Evolutionary conservation across 352 stramenopile genomes (phyloP), one percentile per base, ranked within the genome.

Genomic region (Pythium graminicola): DNA sequence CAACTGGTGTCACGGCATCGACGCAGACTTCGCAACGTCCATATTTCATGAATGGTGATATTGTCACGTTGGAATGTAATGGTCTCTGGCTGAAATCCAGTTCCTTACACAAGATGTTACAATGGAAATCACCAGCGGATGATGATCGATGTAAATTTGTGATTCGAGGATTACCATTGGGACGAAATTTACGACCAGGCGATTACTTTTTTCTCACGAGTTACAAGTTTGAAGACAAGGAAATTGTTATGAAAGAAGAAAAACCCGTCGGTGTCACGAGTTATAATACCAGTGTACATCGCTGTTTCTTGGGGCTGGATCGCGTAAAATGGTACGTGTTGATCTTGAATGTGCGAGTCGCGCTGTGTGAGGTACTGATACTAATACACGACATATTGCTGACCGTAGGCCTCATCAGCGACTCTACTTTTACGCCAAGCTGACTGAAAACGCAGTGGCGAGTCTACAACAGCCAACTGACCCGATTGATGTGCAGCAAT

Each of bases 201-300:
- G 83, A 94, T 54, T 91, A 91, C 46, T 94, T 92, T 57, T 94
- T 94, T 57, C 67, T 94, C 11, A 87, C 79, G 23, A 92, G 81
- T 56, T 88, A 86, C 70, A 80, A 82, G 57, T 92, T 76, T 72
- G 89, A 88, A 48, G 83, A 94, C 64, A 88, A 89, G 58, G 83
- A 94, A 57, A 75, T 94, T 28, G 78, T 89, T 45, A 74, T 84
- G 57, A 85, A 74, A 33, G 76, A 88, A 52, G 81, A 92, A 43
- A 76, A 77, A 17, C 81, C 81, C 1, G 73, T 89, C 13, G 79
- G 80, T 1, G 68, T 87, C 53, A 84, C 76, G 57, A 89, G 78
- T 72, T 93, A 89, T 76, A 86, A 93, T 44, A 89, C 73, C 6
- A 91, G 81, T 47, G 70, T 87, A 16, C 82, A 94, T 41, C 78